phyloP scores from a whole-genome alignment of 2,329 filamentous ascomycete species.

The Diplocarpon mali region DNA sequence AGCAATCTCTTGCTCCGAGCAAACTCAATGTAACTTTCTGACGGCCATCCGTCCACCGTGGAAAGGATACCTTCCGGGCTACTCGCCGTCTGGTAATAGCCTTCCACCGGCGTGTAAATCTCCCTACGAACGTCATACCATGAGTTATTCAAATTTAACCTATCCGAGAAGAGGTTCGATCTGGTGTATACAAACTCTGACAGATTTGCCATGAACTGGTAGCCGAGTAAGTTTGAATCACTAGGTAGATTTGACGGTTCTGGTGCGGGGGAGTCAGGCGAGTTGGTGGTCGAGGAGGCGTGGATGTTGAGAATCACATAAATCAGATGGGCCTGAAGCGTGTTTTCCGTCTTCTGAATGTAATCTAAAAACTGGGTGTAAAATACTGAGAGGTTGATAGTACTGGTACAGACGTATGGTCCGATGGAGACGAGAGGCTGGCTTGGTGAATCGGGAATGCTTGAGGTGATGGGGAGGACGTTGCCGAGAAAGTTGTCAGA shows the following conservation, averaged over 20 bases:
- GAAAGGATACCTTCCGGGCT: slow-evolving; percentile 27
- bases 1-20: slow-evolving; percentile 41
- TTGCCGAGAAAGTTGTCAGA: slow-evolving; percentile 10
- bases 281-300: slow-evolving; percentile 35
- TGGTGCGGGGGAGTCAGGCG: slow-evolving; percentile 33
- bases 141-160: slow-evolving; percentile 43
- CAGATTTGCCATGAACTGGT: slow-evolving; percentile 36
- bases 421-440: slow-evolving; percentile 36
- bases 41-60: slow-evolving; percentile 53
- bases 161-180: slow-evolving; percentile 35
- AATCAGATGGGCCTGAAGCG: slow-evolving; percentile 41
- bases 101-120: slow-evolving; percentile 34
- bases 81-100: slow-evolving; percentile 37
- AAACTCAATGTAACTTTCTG: slow-evolving; percentile 46
- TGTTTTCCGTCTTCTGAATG: slow-evolving; percentile 40
- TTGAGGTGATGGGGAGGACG: slow-evolving; percentile 11
- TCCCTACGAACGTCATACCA: slow-evolving; percentile 39
- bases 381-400: slow-evolving; percentile 39
- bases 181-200: slow-evolving; percentile 44
- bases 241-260: slow-evolving; percentile 34
- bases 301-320: slow-evolving; percentile 49
- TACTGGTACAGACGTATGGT: slow-evolving; percentile 42
- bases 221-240: slow-evolving; percentile 33
- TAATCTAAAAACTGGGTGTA: slow-evolving; percentile 41
- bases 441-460: slow-evolving; percentile 11